A percentile compares a stretch with the other conserved stretches of the same genome.
These are phyloP conservation scores for Tripterygium wilfordii DNA, from an alignment of 177 flowering plant species.

Conservation along the genomic window DNA sequence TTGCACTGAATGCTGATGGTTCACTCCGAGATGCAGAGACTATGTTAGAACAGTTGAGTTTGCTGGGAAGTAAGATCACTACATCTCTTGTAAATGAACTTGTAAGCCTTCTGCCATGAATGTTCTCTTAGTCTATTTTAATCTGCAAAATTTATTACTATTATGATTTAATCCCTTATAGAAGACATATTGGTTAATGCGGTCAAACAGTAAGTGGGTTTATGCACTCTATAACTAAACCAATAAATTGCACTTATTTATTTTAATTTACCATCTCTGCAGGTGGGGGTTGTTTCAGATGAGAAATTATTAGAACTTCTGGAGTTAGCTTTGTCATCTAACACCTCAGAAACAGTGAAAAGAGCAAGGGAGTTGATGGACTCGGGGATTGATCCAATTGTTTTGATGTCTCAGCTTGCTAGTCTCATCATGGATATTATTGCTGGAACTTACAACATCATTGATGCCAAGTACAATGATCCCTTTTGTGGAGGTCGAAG, in stretches of 20 bases:
- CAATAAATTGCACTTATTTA: no score
- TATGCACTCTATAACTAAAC: no score
- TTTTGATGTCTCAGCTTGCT: slow-evolving; percentile 91
- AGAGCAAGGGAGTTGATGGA: slow-evolving; percentile 90
- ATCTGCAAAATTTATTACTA: no score
- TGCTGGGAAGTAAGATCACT: slow-evolving; percentile 82
- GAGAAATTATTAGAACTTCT: slow-evolving; percentile 86
- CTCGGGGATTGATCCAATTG: slow-evolving; percentile 89
- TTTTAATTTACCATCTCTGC: slow-evolving; percentile 1
- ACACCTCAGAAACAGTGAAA: slow-evolving; percentile 91
- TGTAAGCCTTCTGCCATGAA: slow-evolving; percentile 40
- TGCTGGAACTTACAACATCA: slow-evolving; percentile 72
- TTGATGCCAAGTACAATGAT: slow-evolving; percentile 35
- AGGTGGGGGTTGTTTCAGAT: slow-evolving; percentile 96
- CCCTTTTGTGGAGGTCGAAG: slow-evolving; percentile 48
- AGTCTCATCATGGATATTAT: slow-evolving; percentile 96
- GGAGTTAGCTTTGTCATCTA: slow-evolving; percentile 92
- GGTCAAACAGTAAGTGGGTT: no score
- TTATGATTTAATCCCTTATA: no score
- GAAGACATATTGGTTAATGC: no score
- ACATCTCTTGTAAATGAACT: slow-evolving; percentile 87
- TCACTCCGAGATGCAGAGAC: slow-evolving; percentile 97
- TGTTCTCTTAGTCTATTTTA: background rate
- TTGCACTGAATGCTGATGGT: slow-evolving; percentile 93
- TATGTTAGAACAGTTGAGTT: slow-evolving; percentile 91